Percentiles rank a stretch among this genome's conserved stretches.
These are phyloP conservation scores for Canavalia gladiata DNA, from an alignment of 306 rosid genomes.

Conservation along the genomic window DNA sequence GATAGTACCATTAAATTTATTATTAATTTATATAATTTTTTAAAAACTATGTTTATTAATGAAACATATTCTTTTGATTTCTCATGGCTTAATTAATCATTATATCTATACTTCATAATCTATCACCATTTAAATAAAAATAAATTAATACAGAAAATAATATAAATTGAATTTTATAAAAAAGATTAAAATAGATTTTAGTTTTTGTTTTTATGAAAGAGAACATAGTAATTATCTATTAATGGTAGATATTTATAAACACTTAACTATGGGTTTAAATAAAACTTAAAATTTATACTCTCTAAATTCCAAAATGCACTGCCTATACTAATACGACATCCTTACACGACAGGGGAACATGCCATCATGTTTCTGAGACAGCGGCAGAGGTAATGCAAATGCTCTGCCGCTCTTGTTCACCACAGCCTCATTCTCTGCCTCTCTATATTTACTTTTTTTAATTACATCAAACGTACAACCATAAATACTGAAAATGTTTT, in stretches of 20 bases:
- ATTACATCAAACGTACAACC: background rate
- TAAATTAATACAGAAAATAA: no score
- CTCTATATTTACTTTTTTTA: background rate
- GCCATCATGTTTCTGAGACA: slow-evolving; percentile 4
- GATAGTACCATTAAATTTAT: no score
- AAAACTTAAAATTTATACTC: background rate
- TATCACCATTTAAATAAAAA: no score
- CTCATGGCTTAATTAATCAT: no score
- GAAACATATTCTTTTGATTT: no score
- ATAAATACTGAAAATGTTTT: background rate
- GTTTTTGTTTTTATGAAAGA: no score
- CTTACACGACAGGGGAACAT: slow-evolving; percentile 8
- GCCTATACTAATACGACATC: background rate
- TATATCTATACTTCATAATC: no score
- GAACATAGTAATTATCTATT: background rate
- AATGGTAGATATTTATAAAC: background rate
- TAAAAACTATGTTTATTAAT: no score
- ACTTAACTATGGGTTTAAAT: background rate
- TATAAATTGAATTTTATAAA: no score
- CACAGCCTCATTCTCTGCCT: background rate
- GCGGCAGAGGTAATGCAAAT: slow-evolving; percentile 5
- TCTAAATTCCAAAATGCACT: slow-evolving; percentile 1
- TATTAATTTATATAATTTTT: no score
- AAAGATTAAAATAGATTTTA: no score
- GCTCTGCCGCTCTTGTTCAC: background rate